phyloP scores from a whole-genome alignment of 352 stramenopile species.

The Phytopythium cucurbitacearum region DNA sequence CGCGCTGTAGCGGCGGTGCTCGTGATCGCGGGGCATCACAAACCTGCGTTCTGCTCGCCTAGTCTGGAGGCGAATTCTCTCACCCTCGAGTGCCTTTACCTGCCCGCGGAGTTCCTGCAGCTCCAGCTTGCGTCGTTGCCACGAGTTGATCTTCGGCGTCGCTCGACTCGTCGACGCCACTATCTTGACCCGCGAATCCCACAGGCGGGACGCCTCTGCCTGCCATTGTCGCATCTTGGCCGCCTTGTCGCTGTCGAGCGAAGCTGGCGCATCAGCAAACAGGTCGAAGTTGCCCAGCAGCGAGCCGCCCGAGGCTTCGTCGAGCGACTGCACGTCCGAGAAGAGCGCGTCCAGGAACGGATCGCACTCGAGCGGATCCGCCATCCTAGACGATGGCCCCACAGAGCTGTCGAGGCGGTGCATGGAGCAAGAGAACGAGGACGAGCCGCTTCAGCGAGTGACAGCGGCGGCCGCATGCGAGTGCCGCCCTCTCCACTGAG shows the following conservation, averaged over 20 bases:
- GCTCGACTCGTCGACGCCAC: slow-evolving; percentile 3
- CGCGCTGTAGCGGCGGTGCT: background rate
- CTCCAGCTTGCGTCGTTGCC: slow-evolving; percentile 15
- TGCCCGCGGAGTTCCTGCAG: slow-evolving; percentile 9
- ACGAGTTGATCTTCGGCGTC: slow-evolving; percentile 13
- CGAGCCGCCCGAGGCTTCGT: background rate
- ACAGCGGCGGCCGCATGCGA: too few species aligned
- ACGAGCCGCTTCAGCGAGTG: too few species aligned
- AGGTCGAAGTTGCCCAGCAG: too few species aligned
- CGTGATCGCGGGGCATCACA: too few species aligned
- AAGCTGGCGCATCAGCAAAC: too few species aligned
- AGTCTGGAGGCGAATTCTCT: too few species aligned
- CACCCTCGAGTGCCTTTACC: slow-evolving; percentile 7
- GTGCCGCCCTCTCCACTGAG: too few species aligned
- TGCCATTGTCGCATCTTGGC: background rate
- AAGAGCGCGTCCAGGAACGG: slow-evolving; percentile 14
- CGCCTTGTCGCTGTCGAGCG: background rate
- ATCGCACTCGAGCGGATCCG: slow-evolving; percentile 9
- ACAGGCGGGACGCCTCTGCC: background rate
- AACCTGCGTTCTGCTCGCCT: too few species aligned
- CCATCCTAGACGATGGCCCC: too few species aligned
- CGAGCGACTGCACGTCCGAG: slow-evolving; percentile 13
- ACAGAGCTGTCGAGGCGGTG: too few species aligned
- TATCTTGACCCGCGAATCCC: background rate
- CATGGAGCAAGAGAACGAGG: too few species aligned